Evolutionary conservation across 371 early-diverging fungal species (phyloP), one percentile per base, ranked within the genome.

Genomic region (Cokeromyces recurvatus): DNA sequence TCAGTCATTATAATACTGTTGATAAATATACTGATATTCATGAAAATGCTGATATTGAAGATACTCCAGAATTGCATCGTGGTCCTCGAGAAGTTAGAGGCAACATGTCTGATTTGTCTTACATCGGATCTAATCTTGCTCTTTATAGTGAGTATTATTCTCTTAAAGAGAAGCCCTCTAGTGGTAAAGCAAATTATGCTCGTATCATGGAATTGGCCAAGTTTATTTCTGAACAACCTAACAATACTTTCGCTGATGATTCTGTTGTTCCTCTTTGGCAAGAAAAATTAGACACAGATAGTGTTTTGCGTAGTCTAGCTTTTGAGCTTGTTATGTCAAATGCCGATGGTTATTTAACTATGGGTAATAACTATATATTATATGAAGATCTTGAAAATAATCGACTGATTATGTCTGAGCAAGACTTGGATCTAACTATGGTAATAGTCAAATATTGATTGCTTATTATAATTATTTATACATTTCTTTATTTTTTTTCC

Each of bases 341-440:
- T 32, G 49, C 53, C 32, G 68, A 68, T 38, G 62, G 51, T 3
- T 62, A 64, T 32, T 36, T 59, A 4, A 42, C 54, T 17, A 68
- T 59, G 32, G 50, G 48, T 9, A 51, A 68, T 12, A 68, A 68
- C 25, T 68, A 59, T 27, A 59, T 62, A 16, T 14, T 68, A 25
- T 68, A 68, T 38, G 51, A 63, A 2, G 38, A 59, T 17, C 48
- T 51, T n/a, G 29, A 24, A 7, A 34, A 32, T 9, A 46, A 41
- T 7, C 43, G 46, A 1, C 38, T 60, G 24, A 41, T 57, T 15
- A 65, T 40, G 24, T 57, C 60, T 16, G 46, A 43, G 3, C 59
- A 60, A 55, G 70, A 69, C 22, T 42, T 65, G 39, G 70, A 65
- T 46, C 46, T 55, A 17, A 46, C 52, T 1, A 48, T 69, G 55